Conservation (phyloP, 768 basidiomycete genomes). For the Tephrocybe sp. region DNA sequence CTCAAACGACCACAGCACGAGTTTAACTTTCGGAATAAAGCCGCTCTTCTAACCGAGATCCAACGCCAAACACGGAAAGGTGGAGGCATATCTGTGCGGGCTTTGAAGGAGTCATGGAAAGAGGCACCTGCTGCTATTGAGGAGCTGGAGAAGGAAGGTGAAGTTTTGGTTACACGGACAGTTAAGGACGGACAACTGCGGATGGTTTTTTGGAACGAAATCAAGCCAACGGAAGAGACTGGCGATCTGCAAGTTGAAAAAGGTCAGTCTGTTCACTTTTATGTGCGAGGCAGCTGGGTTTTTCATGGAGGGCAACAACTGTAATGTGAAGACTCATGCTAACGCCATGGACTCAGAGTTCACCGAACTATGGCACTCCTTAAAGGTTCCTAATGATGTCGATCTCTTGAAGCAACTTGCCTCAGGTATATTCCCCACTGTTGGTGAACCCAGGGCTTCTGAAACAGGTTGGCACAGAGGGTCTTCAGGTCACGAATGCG, state of each 20-base stretch:
- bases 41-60: conserved; percentile 79
- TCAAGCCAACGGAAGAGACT: conserved; percentile 70
- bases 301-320: conserved; percentile 8
- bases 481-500: conserved; percentile 75
- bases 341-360: conserved; percentile 58
- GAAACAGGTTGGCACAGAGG: conserved; percentile 45
- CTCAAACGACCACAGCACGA: conserved; percentile 59
- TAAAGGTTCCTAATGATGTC: conserved; percentile 83
- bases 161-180: conserved; percentile 85
- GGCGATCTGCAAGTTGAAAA: conserved; percentile 77
- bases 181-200: conserved; percentile 78
- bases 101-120: conserved; percentile 89
- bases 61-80: conserved; percentile 82
- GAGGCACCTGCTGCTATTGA: conserved; percentile 81
- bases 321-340: conserved; percentile 8
- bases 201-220: conserved; percentile 90
- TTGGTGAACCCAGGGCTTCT: conserved; percentile 6
- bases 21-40: conserved; percentile 82
- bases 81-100: conserved; percentile 79
- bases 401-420: conserved; percentile 77
- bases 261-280: conserved; percentile 39
- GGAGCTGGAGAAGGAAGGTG: conserved; percentile 86
- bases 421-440: conserved; percentile 45
- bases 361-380: conserved; percentile 79
- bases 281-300: not conserved